A percentile compares a stretch with the other conserved stretches of the same genome.
These are phyloP conservation scores for Xylaria sp. DNA, from an alignment of 2,329 filamentous ascomycete species.

Conservation along the genomic window DNA sequence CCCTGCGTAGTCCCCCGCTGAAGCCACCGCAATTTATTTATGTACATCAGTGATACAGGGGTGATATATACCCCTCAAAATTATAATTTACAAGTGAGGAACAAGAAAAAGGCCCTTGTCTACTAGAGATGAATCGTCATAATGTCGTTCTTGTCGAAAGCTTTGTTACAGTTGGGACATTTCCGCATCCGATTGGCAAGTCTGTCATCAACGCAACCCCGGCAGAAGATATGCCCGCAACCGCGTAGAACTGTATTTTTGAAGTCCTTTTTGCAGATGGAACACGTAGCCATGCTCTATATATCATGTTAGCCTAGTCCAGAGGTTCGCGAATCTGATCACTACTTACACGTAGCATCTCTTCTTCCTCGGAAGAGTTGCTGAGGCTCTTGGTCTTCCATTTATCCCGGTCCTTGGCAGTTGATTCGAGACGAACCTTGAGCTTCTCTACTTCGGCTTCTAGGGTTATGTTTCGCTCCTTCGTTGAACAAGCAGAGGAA, in stretches of 20 bases:
- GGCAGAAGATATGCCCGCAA: conserved; percentile 95
- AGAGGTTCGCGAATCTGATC: background rate
- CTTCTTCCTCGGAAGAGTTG: conserved; percentile 84
- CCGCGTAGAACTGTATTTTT: conserved; percentile 95
- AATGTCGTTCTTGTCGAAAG: conserved; percentile 90
- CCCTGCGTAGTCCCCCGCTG: background rate
- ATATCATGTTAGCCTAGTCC: conserved; percentile 49
- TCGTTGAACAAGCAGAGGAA: conserved; percentile 61
- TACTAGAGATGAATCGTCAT: conserved; percentile 73
- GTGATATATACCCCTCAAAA: conserved; percentile 25
- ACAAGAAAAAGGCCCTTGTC: conserved; percentile 13
- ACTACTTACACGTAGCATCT: conserved; percentile 82
- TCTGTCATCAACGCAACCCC: conserved; percentile 87
- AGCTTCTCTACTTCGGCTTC: conserved; percentile 84
- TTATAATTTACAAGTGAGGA: conserved; percentile 37
- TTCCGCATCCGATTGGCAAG: conserved; percentile 91
- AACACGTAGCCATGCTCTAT: conserved; percentile 83
- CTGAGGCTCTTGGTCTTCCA: conserved; percentile 86
- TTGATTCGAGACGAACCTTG: conserved; percentile 79
- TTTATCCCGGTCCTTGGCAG: conserved; percentile 83
- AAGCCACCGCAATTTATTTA: conserved; percentile 24
- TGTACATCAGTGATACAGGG: conserved; percentile 38
- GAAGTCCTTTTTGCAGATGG: conserved; percentile 91
- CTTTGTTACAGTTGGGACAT: conserved; percentile 91
- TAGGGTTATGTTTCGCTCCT: conserved; percentile 68